Percentiles rank a stretch among this genome's conserved stretches.
Conservation (phyloP, 257 asterid genomes). For the Nicotiana paniculata region DNA sequence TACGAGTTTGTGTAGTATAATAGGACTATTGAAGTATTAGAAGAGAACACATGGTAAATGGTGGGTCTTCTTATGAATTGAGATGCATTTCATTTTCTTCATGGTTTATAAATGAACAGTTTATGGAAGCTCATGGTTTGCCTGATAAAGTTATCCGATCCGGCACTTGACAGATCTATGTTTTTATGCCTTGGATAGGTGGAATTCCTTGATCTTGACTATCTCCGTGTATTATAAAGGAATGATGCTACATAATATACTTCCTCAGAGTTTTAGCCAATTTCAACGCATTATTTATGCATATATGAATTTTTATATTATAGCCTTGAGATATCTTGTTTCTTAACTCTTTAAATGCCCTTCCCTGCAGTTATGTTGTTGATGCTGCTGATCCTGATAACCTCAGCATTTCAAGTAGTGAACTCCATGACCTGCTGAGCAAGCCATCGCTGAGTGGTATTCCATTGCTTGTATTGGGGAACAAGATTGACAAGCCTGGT, state of each 20-base stretch:
- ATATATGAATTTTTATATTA: neutral
- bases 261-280: neutral
- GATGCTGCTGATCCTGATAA: constrained; percentile 97
- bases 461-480: constrained; percentile 87
- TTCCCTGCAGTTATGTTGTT: constrained; percentile 72
- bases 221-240: neutral
- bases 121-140: neutral
- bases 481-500: constrained; percentile 81
- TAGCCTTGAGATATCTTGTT: neutral
- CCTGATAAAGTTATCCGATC: neutral
- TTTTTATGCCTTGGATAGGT: neutral
- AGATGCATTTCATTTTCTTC: neutral
- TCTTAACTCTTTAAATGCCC: neutral
- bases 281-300: neutral
- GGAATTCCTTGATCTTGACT: constrained; percentile 2
- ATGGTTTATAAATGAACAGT: neutral
- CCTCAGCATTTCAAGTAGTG: constrained; percentile 66
- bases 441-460: constrained; percentile 85
- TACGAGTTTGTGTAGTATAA: neutral
- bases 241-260: neutral
- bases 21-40: neutral
- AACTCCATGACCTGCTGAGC: constrained; percentile 86
- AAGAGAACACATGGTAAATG: neutral
- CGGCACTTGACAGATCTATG: neutral
- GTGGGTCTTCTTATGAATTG: neutral